Evolutionary conservation across 1,284 basidiomycete species (phyloP).

Genomic region (Ustilago sp.): DNA sequence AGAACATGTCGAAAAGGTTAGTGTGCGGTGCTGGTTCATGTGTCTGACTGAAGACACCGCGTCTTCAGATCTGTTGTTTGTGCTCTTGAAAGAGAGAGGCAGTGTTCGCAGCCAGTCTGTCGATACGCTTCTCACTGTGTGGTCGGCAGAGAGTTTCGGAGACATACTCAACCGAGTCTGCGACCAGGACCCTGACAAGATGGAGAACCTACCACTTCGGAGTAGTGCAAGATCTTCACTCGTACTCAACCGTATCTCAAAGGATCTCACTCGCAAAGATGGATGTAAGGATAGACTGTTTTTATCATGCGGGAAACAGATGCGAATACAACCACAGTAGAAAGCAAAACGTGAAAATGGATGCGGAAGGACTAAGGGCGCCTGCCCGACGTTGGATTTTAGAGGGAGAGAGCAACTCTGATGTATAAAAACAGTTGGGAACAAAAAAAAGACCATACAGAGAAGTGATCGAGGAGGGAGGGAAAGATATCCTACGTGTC

Average conservation of each 20-base stretch:
- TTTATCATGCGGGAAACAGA: slow-evolving; percentile 2
- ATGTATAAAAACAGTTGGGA: slow-evolving; percentile 22
- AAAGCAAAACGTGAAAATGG: slow-evolving; percentile 4
- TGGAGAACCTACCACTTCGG: too few relatives aligned
- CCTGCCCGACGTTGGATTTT: slow-evolving; percentile 54
- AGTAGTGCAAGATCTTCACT: too few relatives aligned
- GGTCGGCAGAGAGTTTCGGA: too few relatives aligned
- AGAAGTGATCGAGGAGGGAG: not conserved
- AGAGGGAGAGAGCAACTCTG: not conserved
- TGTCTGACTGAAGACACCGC: too few relatives aligned
- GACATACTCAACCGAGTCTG: too few relatives aligned
- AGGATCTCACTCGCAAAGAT: not conserved
- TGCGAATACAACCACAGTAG: slow-evolving; percentile 49
- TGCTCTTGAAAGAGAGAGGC: too few relatives aligned
- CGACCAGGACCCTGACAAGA: too few relatives aligned
- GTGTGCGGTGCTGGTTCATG: too few relatives aligned
- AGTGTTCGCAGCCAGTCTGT: too few relatives aligned
- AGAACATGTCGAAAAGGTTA: too few relatives aligned
- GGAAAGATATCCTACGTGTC: slow-evolving; percentile 36
- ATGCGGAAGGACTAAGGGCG: slow-evolving; percentile 51
- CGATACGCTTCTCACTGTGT: too few relatives aligned
- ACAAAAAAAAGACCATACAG: slow-evolving; percentile 2
- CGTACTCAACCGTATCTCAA: not conserved
- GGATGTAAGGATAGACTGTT: slow-evolving; percentile 15
- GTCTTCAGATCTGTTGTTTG: too few relatives aligned